These are phyloP conservation scores for Termitomyces sp. DNA, from an alignment of 768 basidiomycete species.

Conservation along the genomic window DNA sequence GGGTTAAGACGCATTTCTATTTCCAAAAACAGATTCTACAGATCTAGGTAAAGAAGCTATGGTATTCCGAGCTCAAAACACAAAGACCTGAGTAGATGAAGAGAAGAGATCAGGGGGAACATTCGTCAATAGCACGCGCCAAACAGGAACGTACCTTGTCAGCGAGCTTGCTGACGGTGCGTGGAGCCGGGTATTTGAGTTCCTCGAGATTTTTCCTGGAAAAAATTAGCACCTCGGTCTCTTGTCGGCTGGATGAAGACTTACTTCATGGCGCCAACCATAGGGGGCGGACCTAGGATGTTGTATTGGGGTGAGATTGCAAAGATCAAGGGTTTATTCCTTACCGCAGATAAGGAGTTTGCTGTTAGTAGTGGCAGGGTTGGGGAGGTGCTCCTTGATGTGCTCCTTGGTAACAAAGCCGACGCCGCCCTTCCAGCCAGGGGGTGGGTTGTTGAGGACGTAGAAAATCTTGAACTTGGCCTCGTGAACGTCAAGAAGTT, in stretches of 20 bases:
- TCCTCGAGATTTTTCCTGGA: conserved; percentile 82
- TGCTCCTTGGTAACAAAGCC: conserved; percentile 95
- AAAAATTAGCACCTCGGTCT: conserved; percentile 1
- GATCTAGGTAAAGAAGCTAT: neutral
- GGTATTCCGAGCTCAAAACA: conserved; percentile 28
- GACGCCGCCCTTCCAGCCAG: conserved; percentile 79
- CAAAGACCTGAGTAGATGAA: conserved; percentile 31
- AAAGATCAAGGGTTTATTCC: neutral
- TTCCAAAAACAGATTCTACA: neutral
- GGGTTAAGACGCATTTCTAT: too few relatives aligned
- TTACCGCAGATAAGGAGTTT: conserved; percentile 85
- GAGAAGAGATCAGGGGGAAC: conserved; percentile 1
- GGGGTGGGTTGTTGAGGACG: conserved; percentile 93
- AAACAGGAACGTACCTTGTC: conserved; percentile 55
- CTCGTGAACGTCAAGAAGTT: conserved; percentile 57
- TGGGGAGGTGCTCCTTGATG: conserved; percentile 78
- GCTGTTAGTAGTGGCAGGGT: conserved; percentile 51
- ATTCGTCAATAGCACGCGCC: neutral
- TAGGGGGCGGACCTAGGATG: conserved; percentile 51
- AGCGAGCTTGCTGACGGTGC: conserved; percentile 87
- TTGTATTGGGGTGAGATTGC: neutral
- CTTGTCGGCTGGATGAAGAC: conserved; percentile 12
- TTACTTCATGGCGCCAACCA: conserved; percentile 51
- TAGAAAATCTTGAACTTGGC: conserved; percentile 73
- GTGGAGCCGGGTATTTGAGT: conserved; percentile 82